phyloP scores from a whole-genome alignment of 208 protist species.

The Wallacemonas sp. region DNA sequence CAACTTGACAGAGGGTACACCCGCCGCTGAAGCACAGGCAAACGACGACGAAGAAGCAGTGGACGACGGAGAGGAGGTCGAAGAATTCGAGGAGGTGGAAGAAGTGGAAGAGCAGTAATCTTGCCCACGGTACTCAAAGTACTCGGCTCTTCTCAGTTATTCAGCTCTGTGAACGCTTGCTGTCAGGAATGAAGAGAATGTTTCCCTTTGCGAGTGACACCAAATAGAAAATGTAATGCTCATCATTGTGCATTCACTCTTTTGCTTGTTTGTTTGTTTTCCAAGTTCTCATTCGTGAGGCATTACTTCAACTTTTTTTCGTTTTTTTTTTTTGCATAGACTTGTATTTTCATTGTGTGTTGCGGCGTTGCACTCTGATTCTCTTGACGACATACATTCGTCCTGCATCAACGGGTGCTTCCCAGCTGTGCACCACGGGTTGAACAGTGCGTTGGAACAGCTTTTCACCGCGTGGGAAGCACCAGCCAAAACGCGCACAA shows the following conservation, averaged over 20 bases:
- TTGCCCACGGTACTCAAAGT: not conserved
- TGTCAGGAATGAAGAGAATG: too few species aligned
- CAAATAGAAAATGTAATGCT: too few species aligned
- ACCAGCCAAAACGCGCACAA: too few species aligned
- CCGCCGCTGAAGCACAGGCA: not conserved
- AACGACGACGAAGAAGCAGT: not conserved
- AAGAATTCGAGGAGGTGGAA: conserved; percentile 10
- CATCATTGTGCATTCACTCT: not conserved
- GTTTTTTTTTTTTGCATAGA: not conserved
- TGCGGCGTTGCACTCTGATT: not conserved
- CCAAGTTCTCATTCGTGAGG: too few species aligned
- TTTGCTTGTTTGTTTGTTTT: not conserved
- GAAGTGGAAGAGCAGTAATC: conserved; percentile 1
- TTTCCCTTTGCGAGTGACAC: too few species aligned
- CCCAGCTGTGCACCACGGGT: too few species aligned
- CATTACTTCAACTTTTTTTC: too few species aligned
- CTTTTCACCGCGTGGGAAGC: too few species aligned
- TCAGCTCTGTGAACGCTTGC: too few species aligned
- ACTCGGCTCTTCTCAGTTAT: not conserved
- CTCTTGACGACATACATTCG: too few species aligned
- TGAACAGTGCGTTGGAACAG: too few species aligned
- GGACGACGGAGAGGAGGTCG: not conserved
- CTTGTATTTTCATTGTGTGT: not conserved
- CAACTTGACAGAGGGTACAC: conserved; percentile 1
- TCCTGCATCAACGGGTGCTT: too few species aligned